Conservation (phyloP, 495 filamentous ascomycete species). For the Trichoderma erinaceum region DNA sequence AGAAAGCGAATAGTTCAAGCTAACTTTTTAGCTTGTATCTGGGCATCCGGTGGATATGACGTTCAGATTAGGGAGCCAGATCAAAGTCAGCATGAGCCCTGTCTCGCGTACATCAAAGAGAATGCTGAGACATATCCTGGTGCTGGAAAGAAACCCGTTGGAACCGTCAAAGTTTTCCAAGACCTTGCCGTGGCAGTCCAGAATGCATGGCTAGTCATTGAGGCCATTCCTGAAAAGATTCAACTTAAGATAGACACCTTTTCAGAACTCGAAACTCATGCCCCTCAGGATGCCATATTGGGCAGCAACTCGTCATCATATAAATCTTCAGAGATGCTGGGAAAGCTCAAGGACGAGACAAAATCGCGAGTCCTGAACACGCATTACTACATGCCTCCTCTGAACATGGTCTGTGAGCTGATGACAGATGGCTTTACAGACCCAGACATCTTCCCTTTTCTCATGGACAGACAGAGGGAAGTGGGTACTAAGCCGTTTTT, state of each 20-base stretch:
- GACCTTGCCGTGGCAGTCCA: neutral
- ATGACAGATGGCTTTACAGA: slow-evolving; percentile 50
- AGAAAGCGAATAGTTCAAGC: neutral
- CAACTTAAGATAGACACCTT: slow-evolving; percentile 47
- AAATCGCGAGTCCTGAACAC: slow-evolving; percentile 42
- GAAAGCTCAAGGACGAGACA: slow-evolving; percentile 19
- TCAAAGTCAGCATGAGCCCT: neutral
- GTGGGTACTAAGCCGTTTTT: slow-evolving; percentile 39
- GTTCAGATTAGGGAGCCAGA: neutral
- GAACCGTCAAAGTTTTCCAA: neutral
- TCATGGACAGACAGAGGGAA: slow-evolving; percentile 36
- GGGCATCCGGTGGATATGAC: neutral
- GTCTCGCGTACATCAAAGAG: neutral
- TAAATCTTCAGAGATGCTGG: slow-evolving; percentile 17
- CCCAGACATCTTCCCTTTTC: slow-evolving; percentile 36
- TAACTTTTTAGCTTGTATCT: neutral
- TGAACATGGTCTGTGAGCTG: slow-evolving; percentile 46
- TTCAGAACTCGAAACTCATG: slow-evolving; percentile 37
- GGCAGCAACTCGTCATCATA: slow-evolving; percentile 37
- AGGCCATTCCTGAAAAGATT: slow-evolving; percentile 51
- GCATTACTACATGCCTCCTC: slow-evolving; percentile 53
- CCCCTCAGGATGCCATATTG: slow-evolving; percentile 43
- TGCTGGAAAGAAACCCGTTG: neutral
- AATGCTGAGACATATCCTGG: neutral
- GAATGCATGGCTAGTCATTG: slow-evolving; percentile 43